A percentile compares a stretch with the other conserved stretches of the same genome.
Conservation (phyloP, 148 eudicot genomes). For the Fagopyrum esculentum region DNA sequence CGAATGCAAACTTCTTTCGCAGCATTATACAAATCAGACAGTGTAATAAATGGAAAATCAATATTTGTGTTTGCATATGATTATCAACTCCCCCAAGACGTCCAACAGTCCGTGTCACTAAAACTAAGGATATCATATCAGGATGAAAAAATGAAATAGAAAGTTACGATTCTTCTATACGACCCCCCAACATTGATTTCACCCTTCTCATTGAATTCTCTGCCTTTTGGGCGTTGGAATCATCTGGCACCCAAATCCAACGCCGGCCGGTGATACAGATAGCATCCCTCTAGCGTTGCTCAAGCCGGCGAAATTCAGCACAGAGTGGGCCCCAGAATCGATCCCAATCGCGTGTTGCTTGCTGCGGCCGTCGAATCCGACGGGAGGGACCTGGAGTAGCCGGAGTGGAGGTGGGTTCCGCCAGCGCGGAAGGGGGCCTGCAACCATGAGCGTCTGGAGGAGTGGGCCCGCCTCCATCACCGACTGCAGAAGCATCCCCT, state of each 20-base stretch:
- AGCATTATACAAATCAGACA: not conserved
- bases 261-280: not conserved
- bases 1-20: not conserved
- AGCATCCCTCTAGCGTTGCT: not conserved
- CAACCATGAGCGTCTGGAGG: slow-evolving; percentile 44
- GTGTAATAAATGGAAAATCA: not conserved
- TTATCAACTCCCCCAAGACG: not conserved
- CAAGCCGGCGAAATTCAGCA: not conserved
- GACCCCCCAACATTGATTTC: not conserved
- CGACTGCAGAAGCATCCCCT: slow-evolving; percentile 39
- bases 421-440: slow-evolving; percentile 46
- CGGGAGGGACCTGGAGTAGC: slow-evolving; percentile 21
- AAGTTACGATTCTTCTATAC: not conserved
- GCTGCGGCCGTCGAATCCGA: not conserved
- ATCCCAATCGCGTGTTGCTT: not conserved
- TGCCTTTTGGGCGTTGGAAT: not conserved
- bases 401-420: slow-evolving; percentile 27
- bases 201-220: not conserved
- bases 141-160: not conserved
- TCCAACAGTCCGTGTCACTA: not conserved
- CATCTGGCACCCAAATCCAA: not conserved
- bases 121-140: not conserved
- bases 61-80: not conserved
- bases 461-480: slow-evolving; percentile 46
- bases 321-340: not conserved